A percentile compares a stretch with the other conserved stretches of the same genome.
These are phyloP conservation scores for Quercus mongolica DNA, from an alignment of 306 rosid species.

Conservation along the genomic window DNA sequence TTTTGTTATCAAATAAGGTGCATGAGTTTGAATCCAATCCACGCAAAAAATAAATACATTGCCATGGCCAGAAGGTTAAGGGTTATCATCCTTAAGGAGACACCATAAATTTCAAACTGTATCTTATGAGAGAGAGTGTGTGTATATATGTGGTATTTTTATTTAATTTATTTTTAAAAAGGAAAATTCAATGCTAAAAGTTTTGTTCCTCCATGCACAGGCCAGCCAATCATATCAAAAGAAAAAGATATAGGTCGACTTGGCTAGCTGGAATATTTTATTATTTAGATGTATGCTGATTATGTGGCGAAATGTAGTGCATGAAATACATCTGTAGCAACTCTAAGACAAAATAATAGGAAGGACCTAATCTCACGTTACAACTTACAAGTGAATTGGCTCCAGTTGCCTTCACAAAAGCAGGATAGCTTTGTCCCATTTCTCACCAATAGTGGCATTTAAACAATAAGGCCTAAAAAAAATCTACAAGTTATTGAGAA, in stretches of 20 bases:
- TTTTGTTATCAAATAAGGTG: too few relatives aligned
- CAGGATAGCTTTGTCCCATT: background rate
- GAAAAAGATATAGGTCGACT: background rate
- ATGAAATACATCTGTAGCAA: slow-evolving; percentile 25
- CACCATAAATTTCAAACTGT: too few relatives aligned
- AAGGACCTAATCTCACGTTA: background rate
- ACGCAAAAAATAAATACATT: too few relatives aligned
- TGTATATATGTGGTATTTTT: too few relatives aligned
- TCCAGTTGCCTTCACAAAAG: background rate
- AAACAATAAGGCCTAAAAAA: background rate
- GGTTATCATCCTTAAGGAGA: too few relatives aligned
- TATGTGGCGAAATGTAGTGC: background rate
- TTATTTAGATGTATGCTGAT: background rate
- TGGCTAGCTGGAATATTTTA: background rate
- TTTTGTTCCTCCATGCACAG: too few relatives aligned
- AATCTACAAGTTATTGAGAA: background rate
- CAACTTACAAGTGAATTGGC: background rate
- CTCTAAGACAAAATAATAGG: background rate
- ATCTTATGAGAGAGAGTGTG: too few relatives aligned
- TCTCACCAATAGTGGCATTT: background rate
- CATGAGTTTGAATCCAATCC: too few relatives aligned
- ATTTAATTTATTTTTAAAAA: too few relatives aligned
- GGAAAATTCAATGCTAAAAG: too few relatives aligned
- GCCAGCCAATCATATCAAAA: background rate
- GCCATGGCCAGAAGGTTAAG: too few relatives aligned